A percentile compares a stretch with the other conserved stretches of the same genome.
Conservation (phyloP, 768 basidiomycete species). For the Amanita exitialis region DNA sequence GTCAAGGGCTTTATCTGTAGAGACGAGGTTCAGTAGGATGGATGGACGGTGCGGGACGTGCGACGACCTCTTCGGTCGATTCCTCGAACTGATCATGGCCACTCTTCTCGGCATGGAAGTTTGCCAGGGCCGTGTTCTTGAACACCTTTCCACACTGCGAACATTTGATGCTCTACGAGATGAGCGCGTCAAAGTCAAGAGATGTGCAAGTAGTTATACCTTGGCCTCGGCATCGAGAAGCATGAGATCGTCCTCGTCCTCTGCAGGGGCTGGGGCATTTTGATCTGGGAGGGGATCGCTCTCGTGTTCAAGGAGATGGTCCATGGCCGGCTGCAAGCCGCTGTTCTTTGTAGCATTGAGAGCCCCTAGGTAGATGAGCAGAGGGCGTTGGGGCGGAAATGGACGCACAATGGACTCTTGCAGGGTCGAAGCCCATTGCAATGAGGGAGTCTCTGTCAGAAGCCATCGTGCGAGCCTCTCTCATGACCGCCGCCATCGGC, state of each 20-base stretch:
- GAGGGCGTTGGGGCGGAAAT: conserved; percentile 8
- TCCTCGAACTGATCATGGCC: conserved; percentile 97
- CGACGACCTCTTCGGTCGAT: conserved; percentile 76
- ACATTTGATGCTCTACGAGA: conserved; percentile 69
- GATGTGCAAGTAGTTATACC: conserved; percentile 22
- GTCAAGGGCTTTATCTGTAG: conserved; percentile 84
- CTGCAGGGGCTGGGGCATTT: conserved; percentile 25
- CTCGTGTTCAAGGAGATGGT: conserved; percentile 77
- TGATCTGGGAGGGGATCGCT: conserved; percentile 66
- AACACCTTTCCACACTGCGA: conserved; percentile 80
- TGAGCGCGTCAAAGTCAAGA: background rate
- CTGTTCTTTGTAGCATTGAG: conserved; percentile 73
- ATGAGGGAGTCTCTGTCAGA: conserved; percentile 68
- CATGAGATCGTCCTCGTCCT: conserved; percentile 56
- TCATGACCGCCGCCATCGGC: conserved; percentile 12
- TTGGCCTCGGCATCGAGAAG: conserved; percentile 46
- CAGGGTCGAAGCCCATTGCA: conserved; percentile 80
- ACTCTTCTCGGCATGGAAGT: conserved; percentile 90
- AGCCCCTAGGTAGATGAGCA: conserved; percentile 52
- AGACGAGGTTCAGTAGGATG: conserved; percentile 1
- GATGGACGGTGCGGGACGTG: conserved; percentile 1
- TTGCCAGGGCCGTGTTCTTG: conserved; percentile 76
- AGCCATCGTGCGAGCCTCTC: conserved; percentile 23
- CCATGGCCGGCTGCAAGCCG: conserved; percentile 88
- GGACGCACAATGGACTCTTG: conserved; percentile 70